These are phyloP conservation scores for Cutaneotrichosporon sp. DNA, from an alignment of 1,284 basidiomycete species.

Conservation along the genomic window DNA sequence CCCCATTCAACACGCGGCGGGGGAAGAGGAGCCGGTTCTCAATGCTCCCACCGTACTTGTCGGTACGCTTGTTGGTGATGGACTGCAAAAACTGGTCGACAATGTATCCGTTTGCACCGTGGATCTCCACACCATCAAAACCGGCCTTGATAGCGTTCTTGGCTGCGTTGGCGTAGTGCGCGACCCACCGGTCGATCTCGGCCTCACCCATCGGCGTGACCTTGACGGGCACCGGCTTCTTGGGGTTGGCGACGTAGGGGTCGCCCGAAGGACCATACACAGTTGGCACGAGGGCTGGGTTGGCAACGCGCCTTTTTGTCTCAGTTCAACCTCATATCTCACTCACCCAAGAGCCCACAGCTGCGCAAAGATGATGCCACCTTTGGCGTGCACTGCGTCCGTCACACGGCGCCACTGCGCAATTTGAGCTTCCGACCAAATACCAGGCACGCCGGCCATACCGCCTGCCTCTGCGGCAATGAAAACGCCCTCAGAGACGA, in stretches of 20 bases:
- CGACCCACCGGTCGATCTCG: slow-evolving; percentile 53
- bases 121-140: slow-evolving; percentile 65
- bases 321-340: not conserved
- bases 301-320: slow-evolving; percentile 13
- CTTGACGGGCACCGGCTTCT: not conserved
- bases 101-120: slow-evolving; percentile 42
- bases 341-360: slow-evolving; percentile 57
- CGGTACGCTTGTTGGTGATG: slow-evolving; percentile 60
- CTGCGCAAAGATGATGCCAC: slow-evolving; percentile 57
- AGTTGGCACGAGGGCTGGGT: slow-evolving; percentile 14
- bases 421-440: slow-evolving; percentile 38
- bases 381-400: slow-evolving; percentile 56
- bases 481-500: slow-evolving; percentile 46
- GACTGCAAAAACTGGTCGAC: slow-evolving; percentile 62
- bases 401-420: slow-evolving; percentile 49
- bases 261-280: slow-evolving; percentile 36
- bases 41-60: slow-evolving; percentile 62
- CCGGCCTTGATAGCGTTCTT: slow-evolving; percentile 61
- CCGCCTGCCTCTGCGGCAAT: slow-evolving; percentile 34
- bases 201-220: slow-evolving; percentile 29
- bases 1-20: slow-evolving; percentile 58
- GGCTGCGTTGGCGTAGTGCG: slow-evolving; percentile 57
- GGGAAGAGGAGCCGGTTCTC: slow-evolving; percentile 61
- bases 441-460: slow-evolving; percentile 32
- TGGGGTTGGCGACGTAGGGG: slow-evolving; percentile 16